Evolutionary conservation across 164 flowering plant genomes (phyloP), one percentile per base, ranked within the genome.

Genomic region (Aristolochia fimbriata): DNA sequence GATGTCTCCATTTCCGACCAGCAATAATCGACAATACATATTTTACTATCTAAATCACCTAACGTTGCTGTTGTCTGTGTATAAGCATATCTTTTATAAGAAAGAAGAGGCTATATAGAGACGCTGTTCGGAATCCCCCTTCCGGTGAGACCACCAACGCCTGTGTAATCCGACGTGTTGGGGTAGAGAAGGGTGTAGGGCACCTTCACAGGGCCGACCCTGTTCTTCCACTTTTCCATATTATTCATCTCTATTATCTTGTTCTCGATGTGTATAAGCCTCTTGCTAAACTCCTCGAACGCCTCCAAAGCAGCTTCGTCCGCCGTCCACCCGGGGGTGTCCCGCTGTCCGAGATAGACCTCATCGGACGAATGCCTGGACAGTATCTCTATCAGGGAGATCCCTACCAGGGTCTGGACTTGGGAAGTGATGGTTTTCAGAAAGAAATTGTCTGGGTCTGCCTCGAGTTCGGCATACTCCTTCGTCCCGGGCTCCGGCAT

Each of bases 51-150:
- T 27, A 37, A 3, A 37, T 37, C 43, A 37, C 4, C 43, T 3
- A 37, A 37, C 12, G 43, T 37, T 37, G 9, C 43, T 37, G 8
- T 10, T 37, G 12, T 37, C 9, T 10, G 0, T 3, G 43, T 6
- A 37, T 7, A 10, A 37, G 12, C 7, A 37, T 37, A 6, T 37
- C 12, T 37, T 37, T 37, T 37, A 37, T 2, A 27, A 27, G 30
- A 5, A 37, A 37, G 43, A 37, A 37, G 16, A 20, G 27, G 5
- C 50, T 66, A 82, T 27, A 86, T 85, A 13, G 96, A 84, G 66
- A 83, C 62, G 60, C 96, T 92, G 58, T 92, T 87, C 3, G 96
- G 96, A 61, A 88, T 87, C 56, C 96, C 98, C 65, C 64, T 79
- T 4, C 86, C 88, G 19, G 81, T 83, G 56, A 85, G 83, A 23